phyloP scores from a whole-genome alignment of 129 eudicot species.

The Flaveria trinervia region DNA sequence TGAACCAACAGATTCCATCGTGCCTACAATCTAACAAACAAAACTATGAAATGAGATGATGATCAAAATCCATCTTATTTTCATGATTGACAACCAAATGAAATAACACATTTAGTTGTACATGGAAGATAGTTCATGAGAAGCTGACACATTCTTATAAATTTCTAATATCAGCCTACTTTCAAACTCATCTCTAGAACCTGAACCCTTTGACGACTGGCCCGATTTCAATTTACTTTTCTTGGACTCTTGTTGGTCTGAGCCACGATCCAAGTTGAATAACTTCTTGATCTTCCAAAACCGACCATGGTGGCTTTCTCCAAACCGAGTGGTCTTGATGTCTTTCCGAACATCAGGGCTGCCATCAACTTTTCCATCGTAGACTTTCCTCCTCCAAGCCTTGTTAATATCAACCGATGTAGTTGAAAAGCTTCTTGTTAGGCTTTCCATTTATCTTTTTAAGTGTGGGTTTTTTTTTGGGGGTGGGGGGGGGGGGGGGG shows the following conservation, averaged over 20 bases:
- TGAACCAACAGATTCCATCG: background rate
- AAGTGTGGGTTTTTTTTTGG: constrained; percentile 6
- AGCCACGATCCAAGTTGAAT: constrained; percentile 15
- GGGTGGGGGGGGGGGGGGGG: background rate
- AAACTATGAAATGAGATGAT: constrained; percentile 1
- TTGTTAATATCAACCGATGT: constrained; percentile 30
- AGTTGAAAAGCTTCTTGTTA: constrained; percentile 41
- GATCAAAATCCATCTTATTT: constrained; percentile 11
- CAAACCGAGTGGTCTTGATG: constrained; percentile 31
- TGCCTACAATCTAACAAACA: background rate
- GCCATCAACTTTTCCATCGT: constrained; percentile 30
- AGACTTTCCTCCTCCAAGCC: constrained; percentile 40
- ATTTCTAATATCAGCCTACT: constrained; percentile 36
- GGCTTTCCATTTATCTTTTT: constrained; percentile 21
- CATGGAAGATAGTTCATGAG: constrained; percentile 37
- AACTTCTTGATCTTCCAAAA: constrained; percentile 36
- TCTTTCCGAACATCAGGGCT: constrained; percentile 36
- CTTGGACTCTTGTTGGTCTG: constrained; percentile 21
- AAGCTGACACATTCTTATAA: constrained; percentile 37
- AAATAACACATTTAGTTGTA: constrained; percentile 23
- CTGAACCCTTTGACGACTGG: constrained; percentile 18
- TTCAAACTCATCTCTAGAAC: constrained; percentile 34
- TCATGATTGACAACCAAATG: background rate
- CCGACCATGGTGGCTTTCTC: constrained; percentile 35
- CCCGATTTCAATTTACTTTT: constrained; percentile 18